Evolutionary conservation across 805 yeast genomes (phyloP).

Genomic region (Kodamaea kaohsiungensis): DNA sequence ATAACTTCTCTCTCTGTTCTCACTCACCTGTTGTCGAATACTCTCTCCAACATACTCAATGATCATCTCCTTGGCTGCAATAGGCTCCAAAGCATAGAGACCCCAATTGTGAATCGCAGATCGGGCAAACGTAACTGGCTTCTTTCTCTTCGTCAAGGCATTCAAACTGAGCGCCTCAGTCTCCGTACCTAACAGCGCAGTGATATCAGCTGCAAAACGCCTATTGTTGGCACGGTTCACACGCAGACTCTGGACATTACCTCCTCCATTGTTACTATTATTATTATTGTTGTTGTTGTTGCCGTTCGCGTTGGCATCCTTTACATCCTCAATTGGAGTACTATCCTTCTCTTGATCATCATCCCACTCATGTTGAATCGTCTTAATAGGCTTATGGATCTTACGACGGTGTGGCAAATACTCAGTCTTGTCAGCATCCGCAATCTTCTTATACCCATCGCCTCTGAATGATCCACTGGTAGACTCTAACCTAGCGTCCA

Average conservation of each 20-base stretch:
- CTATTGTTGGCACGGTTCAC: constrained; percentile 85
- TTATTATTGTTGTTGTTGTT: constrained; percentile 9
- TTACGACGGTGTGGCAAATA: constrained; percentile 83
- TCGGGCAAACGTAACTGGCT: constrained; percentile 94
- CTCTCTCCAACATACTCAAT: constrained; percentile 97
- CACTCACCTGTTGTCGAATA: constrained; percentile 91
- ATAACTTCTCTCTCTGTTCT: constrained; percentile 83
- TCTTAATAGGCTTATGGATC: constrained; percentile 67
- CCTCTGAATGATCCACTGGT: constrained; percentile 65
- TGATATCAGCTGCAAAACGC: constrained; percentile 85
- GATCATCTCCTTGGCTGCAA: constrained; percentile 95
- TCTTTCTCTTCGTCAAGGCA: constrained; percentile 84
- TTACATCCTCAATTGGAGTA: constrained; percentile 19
- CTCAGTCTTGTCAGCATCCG: constrained; percentile 69
- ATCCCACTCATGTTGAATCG: constrained; percentile 67
- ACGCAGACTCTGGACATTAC: constrained; percentile 64
- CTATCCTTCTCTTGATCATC: constrained; percentile 22
- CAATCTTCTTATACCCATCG: constrained; percentile 70
- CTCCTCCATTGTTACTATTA: constrained; percentile 22
- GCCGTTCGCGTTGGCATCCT: constrained; percentile 5
- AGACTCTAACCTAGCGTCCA: constrained; percentile 39
- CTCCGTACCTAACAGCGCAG: constrained; percentile 80
- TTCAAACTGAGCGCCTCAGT: constrained; percentile 81
- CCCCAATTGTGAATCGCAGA: constrained; percentile 99
- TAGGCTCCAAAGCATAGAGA: constrained; percentile 89